Evolutionary conservation across 129 eudicot genomes (phyloP).

Genomic region (Solidago caesia): DNA sequence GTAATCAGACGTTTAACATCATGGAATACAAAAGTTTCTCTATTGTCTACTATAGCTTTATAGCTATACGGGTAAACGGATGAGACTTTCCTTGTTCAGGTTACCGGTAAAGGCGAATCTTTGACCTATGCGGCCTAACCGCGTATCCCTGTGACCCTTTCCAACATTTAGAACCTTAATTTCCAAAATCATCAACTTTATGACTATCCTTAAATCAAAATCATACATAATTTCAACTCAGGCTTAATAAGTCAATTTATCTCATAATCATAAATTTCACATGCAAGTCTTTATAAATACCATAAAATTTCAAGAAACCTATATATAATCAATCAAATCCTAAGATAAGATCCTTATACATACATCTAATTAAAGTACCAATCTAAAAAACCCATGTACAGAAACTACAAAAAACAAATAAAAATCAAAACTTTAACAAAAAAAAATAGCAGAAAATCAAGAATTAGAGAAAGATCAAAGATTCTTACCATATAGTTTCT

Average conservation of each 20-base stretch:
- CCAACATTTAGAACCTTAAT: not conserved
- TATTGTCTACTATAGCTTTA: too few species aligned
- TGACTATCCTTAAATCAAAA: not conserved
- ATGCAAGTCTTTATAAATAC: too few species aligned
- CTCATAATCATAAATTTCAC: too few species aligned
- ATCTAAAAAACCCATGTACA: not conserved
- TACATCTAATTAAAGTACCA: not conserved
- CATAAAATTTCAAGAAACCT: not conserved
- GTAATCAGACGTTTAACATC: too few species aligned
- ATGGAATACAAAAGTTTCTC: too few species aligned
- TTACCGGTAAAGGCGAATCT: too few species aligned
- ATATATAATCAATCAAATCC: not conserved
- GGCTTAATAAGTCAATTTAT: too few species aligned
- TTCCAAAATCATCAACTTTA: not conserved
- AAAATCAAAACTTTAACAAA: slow-evolving; percentile 17
- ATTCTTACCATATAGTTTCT: slow-evolving; percentile 59
- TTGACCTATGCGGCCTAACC: too few species aligned
- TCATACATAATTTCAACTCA: not conserved
- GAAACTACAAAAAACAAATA: not conserved
- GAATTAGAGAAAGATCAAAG: not conserved
- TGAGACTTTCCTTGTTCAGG: too few species aligned
- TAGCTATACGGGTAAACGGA: too few species aligned
- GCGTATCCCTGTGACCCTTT: too few species aligned
- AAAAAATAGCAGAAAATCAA: not conserved
- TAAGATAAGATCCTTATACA: slow-evolving; percentile 1